Conservation (phyloP, 768 basidiomycete genomes). For the Rhizopogon salebrosus region DNA sequence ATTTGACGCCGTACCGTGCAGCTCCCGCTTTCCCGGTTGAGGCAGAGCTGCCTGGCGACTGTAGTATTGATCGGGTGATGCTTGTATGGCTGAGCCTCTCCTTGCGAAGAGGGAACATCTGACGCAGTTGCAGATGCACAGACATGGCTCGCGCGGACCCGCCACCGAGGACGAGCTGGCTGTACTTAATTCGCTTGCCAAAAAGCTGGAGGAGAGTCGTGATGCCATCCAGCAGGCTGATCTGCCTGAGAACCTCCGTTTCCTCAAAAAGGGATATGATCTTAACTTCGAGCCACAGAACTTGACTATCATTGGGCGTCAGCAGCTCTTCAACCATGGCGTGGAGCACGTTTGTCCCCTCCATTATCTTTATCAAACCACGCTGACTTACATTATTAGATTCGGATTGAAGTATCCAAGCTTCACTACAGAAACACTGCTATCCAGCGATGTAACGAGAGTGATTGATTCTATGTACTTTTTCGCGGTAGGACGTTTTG, state of each 20-base stretch:
- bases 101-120: neutral
- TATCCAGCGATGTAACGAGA: too few relatives aligned
- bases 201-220: constrained; percentile 23
- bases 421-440: too few relatives aligned
- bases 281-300: constrained; percentile 30
- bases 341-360: constrained; percentile 22
- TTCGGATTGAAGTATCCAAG: too few relatives aligned
- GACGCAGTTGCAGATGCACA: constrained; percentile 26
- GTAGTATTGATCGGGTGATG: constrained; percentile 33
- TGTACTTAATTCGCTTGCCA: constrained; percentile 28
- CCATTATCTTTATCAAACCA: too few relatives aligned
- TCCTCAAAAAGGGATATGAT: constrained; percentile 33
- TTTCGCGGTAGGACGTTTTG: too few relatives aligned
- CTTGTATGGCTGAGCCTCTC: constrained; percentile 19
- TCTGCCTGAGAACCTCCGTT: constrained; percentile 29
- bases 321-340: constrained; percentile 35
- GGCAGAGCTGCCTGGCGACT: constrained; percentile 28
- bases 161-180: constrained; percentile 26
- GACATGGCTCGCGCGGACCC: constrained; percentile 36
- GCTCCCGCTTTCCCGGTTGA: constrained; percentile 13
- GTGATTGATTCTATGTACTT: too few relatives aligned
- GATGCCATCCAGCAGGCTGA: constrained; percentile 19
- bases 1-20: constrained; percentile 25
- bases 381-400: too few relatives aligned
- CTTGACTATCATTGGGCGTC: constrained; percentile 31